A percentile compares a stretch with the other conserved stretches of the same genome.
These are phyloP conservation scores for Fremontodendron californicum DNA, from an alignment of 345 rosid species.

Conservation along the genomic window DNA sequence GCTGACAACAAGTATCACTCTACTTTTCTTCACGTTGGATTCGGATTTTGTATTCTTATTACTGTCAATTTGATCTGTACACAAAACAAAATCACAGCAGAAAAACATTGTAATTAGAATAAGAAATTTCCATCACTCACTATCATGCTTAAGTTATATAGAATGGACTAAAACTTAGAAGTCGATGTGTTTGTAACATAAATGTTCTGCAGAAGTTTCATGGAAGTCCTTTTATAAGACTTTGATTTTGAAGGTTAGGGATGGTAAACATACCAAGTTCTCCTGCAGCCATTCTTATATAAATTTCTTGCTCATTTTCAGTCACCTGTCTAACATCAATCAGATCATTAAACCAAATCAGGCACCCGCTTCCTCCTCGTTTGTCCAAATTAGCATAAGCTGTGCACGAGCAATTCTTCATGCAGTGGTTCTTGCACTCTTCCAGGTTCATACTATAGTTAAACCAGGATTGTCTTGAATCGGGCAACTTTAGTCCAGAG, in stretches of 20 bases:
- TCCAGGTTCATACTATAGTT: conserved; percentile 22
- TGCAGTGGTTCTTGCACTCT: conserved; percentile 36
- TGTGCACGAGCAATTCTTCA: conserved; percentile 45
- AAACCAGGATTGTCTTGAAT: conserved; percentile 22
- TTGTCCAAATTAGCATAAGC: conserved; percentile 43
- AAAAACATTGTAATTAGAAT: neutral
- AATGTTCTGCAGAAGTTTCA: no score
- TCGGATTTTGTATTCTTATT: neutral
- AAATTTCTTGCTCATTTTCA: conserved; percentile 22
- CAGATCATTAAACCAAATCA: conserved; percentile 36
- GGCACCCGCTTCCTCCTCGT: conserved; percentile 40
- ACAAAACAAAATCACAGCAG: neutral
- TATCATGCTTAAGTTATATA: no score
- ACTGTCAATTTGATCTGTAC: neutral
- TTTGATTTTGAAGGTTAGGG: no score
- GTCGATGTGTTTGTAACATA: no score
- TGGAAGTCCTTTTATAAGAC: no score
- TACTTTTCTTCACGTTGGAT: neutral
- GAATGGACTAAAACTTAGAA: no score
- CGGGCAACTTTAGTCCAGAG: conserved; percentile 41
- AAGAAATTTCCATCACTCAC: no score
- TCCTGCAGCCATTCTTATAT: conserved; percentile 28
- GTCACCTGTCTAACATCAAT: conserved; percentile 30
- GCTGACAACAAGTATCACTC: neutral
- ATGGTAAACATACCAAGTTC: conserved; percentile 12